Evolutionary conservation across 208 protist species (phyloP), one percentile per base, ranked within the genome.

Genomic region (Blechomonas ayalai): DNA sequence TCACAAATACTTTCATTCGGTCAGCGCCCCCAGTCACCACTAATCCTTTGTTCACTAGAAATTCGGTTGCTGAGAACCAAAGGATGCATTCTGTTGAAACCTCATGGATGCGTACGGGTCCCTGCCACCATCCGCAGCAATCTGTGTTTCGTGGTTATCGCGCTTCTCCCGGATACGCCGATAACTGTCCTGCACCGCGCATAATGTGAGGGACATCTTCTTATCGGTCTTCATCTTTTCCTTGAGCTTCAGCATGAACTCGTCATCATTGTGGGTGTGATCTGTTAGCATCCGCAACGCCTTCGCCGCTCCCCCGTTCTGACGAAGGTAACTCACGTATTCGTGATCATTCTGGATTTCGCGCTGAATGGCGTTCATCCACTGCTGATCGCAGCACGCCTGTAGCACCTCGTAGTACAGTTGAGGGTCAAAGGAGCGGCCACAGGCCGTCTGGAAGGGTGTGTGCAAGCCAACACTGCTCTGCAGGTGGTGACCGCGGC

Each of bases 121-220:
- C 16, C 40, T 42, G 8, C 78, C 74, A n/a, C 80, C 84, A 34
- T 87, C 75, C 3, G 84, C 84, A 0, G 79, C 78, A 18, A 83
- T 70, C 49, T 86, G 56, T 26, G 76, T 89, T 43, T 86, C 73
- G 42, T 92, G 80, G 35, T 66, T 60, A 36, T 90, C 80, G 19
- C 84, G 68, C 51, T 85, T 87, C 46, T 79, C 53, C 10, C 79
- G 63, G 58, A 92, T 92, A 22, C 80, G 66, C 46, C 62, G 48
- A 57, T 90, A 92, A 62, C 76, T 86, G 20, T 89, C 77, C 50
- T 87, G 79, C 59, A 92, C 56, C 2, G 84, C 84, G 44, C 84
- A 92, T 28, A 92, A 59, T 19, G 79, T 74, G 9, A 92, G 54
- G 24, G 84, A 84, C 56, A 89, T 61, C 43, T 73, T 80, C 38